These are phyloP conservation scores for Fraxinus cuspidata DNA, from an alignment of 257 asterid species.

Conservation along the genomic window DNA sequence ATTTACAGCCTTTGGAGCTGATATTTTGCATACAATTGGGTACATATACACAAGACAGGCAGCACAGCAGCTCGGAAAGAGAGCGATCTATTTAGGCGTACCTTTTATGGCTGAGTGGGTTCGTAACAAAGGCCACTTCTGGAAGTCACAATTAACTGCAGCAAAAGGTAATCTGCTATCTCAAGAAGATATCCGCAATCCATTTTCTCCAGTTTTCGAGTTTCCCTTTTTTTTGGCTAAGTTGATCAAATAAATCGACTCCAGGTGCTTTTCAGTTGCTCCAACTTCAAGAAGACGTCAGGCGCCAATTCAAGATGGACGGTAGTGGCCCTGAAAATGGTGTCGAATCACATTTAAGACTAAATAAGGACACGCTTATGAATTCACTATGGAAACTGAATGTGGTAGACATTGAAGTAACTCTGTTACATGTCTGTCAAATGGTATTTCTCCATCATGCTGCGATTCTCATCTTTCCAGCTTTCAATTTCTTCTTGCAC, in stretches of 20 bases:
- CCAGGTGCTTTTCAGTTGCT: conserved; percentile 93
- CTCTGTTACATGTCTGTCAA: conserved; percentile 83
- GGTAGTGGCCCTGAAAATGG: conserved; percentile 61
- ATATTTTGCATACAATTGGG: conserved; percentile 73
- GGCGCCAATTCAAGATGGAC: conserved; percentile 64
- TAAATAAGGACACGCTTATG: conserved; percentile 68
- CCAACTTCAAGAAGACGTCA: conserved; percentile 82
- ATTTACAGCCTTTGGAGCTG: conserved; percentile 71
- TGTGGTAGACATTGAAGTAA: conserved; percentile 86
- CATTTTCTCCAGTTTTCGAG: background rate
- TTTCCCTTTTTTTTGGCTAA: background rate
- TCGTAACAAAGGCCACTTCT: conserved; percentile 78
- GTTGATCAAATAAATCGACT: conserved; percentile 9
- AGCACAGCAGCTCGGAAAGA: conserved; percentile 68
- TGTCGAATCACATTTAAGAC: conserved; percentile 69
- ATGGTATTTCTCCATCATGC: conserved; percentile 46
- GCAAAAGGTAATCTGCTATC: conserved; percentile 57
- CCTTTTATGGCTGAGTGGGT: conserved; percentile 85
- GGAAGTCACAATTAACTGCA: conserved; percentile 87
- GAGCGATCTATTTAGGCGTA: conserved; percentile 65
- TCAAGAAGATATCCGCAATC: background rate
- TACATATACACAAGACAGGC: conserved; percentile 88
- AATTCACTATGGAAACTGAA: conserved; percentile 86
- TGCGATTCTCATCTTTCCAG: background rate
- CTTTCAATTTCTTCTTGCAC: background rate